Evolutionary conservation across 2,329 filamentous ascomycete species (phyloP), one percentile per base, ranked within the genome.

Genomic region (Cladophialophora psammophila): DNA sequence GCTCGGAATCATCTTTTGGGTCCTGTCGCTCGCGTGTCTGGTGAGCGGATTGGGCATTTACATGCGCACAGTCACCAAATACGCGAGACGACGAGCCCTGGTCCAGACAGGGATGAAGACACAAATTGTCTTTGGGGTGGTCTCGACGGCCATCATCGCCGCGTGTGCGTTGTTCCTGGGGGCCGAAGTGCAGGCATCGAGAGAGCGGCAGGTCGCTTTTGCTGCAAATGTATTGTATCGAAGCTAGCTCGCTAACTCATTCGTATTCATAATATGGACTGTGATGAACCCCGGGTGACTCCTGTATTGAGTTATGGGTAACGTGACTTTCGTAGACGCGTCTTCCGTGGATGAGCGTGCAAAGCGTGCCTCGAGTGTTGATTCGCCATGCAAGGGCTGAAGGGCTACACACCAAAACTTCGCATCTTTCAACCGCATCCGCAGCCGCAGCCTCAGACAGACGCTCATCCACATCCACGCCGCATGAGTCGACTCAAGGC

Each of bases 71-170:
- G 88, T 98, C 31, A 91, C 91, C 73, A 90, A 92, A 76, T 99
- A 97, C 77, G 91, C 91, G 73, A 84, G 86, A 45, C 88, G 89
- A 71, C 85, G 86, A 32, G 95, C 95, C 0, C 85, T 98, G 70
- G 95, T 99, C 45, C 95, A 99, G 81, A 91, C 89, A 35, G 95
- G 95, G 0, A 95, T 92, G 91, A 94, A 93, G 79, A 98, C 95
- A 42, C 94, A 98, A 77, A 78, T 90, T 50, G 91, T 96, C n/a
- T 80, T 81, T 70, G 76, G 76, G 5, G 71, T 82, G 26, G 77
- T 82, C 8, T 79, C 80, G n/a, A 73, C 74, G 4, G 78, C 78
- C 9, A 83, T 83, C 65, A 69, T 83, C 59, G 80, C 77, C 8
- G 79, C 80, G 65, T 83, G 81, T 71, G 77, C 81, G 31, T 68